Conservation (phyloP, 306 rosid genomes). For the Casuarina glauca region DNA sequence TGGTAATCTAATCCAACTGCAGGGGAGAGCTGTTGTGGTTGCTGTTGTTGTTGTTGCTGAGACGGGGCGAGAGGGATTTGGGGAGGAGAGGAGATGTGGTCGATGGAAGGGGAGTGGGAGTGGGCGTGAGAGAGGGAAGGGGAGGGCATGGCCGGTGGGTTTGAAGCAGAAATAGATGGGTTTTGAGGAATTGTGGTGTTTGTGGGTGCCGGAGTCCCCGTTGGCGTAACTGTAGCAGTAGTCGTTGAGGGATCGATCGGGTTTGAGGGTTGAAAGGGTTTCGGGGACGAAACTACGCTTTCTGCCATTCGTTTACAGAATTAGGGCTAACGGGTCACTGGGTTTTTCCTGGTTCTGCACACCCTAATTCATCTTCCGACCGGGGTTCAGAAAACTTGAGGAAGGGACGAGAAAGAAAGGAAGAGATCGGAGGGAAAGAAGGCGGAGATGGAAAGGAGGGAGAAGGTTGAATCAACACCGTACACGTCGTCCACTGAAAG, state of each 20-base stretch:
- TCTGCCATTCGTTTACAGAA: constrained; percentile 48
- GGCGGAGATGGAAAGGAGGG: background rate
- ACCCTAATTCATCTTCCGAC: constrained; percentile 9
- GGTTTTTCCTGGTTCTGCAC: background rate
- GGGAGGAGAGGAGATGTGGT: constrained; percentile 39
- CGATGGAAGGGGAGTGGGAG: constrained; percentile 58
- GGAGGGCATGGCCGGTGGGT: constrained; percentile 42
- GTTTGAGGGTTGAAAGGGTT: constrained; percentile 36
- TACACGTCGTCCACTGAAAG: constrained; percentile 31
- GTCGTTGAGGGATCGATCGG: constrained; percentile 37
- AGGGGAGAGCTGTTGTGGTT: constrained; percentile 31
- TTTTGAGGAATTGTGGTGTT: constrained; percentile 35
- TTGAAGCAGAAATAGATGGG: constrained; percentile 33
- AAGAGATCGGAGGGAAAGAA: constrained; percentile 2
- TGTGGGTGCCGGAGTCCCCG: background rate
- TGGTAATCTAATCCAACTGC: constrained; percentile 48
- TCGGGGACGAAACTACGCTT: constrained; percentile 43
- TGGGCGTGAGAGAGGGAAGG: constrained; percentile 46
- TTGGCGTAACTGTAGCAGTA: constrained; percentile 12
- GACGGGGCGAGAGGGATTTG: constrained; percentile 49
- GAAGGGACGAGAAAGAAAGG: constrained; percentile 4
- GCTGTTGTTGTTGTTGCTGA: too few species aligned
- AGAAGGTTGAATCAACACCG: constrained; percentile 39
- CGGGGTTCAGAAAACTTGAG: background rate
- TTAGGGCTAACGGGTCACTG: background rate